A percentile compares a stretch with the other conserved stretches of the same genome.
These are phyloP conservation scores for Rhodotorula sp. DNA, from an alignment of 1,284 basidiomycete species.

Conservation along the genomic window DNA sequence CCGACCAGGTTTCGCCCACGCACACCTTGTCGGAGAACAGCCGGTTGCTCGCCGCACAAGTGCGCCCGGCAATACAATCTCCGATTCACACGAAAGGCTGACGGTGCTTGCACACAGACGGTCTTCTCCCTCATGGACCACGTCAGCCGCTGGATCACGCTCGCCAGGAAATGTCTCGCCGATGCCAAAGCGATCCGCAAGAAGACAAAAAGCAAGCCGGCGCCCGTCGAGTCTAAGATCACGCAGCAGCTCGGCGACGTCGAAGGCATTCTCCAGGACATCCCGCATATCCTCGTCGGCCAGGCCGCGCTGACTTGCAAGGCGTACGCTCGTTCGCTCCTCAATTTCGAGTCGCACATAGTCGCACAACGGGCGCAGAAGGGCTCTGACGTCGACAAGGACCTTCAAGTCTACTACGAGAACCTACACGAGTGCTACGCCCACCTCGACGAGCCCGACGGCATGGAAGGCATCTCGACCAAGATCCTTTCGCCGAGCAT, in stretches of 20 bases:
- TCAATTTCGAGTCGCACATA: conserved; percentile 73
- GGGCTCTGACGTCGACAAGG: conserved; percentile 51
- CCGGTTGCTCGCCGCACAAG: conserved; percentile 78
- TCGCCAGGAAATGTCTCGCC: conserved; percentile 54
- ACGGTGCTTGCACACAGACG: conserved; percentile 56
- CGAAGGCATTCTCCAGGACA: conserved; percentile 37
- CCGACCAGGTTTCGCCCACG: conserved; percentile 72
- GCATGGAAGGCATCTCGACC: conserved; percentile 97
- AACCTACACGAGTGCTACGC: conserved; percentile 94
- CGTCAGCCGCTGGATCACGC: conserved; percentile 76
- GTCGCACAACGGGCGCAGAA: conserved; percentile 51
- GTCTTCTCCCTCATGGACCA: conserved; percentile 95
- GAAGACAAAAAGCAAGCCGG: conserved; percentile 31
- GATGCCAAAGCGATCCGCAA: conserved; percentile 41
- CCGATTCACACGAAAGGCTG: not conserved
- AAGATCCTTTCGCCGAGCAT: conserved; percentile 83
- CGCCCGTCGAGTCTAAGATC: conserved; percentile 21
- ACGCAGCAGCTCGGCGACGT: conserved; percentile 25
- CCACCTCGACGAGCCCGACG: conserved; percentile 94
- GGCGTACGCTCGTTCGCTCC: conserved; percentile 87
- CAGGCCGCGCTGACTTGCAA: conserved; percentile 91
- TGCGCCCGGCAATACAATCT: conserved; percentile 45
- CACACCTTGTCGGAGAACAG: conserved; percentile 68
- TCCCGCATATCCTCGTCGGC: conserved; percentile 74
- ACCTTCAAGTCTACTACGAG: conserved; percentile 77